Base-by-base conservation (phyloP, 2,329 filamentous ascomycete species). In the Aspergillus niger region DNA sequence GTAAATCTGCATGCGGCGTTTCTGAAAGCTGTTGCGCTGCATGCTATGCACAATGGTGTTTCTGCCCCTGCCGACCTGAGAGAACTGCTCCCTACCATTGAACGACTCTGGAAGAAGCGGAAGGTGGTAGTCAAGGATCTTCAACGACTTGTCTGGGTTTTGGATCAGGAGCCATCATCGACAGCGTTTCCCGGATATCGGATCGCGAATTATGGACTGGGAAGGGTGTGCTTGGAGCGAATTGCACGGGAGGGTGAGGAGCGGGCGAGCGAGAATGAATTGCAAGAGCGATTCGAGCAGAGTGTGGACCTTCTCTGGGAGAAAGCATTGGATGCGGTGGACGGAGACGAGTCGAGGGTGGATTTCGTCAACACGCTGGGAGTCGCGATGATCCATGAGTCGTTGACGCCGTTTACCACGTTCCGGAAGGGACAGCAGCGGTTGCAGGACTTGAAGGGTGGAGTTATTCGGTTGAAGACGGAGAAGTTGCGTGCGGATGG, bases 41-140 rank as follows among this genome's bases (percentile, higher is more conserved):
- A 92, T 69, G 83, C 86, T 62, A 88, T 88, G 1, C 89, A 93
- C 75, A 86, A 89, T 72, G 87, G 88, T 61, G 77, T 79, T 30
- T 79, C 82, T 50, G 81, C 85, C 0, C 87, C 90, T 0, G 84
- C 87, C 24, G 88, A 91, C 68, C 74, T 92, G 48, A 80, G 82
- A 38, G 78, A 81, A 30, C 80, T 92, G 38, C 81, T 84, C 36
- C 86, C 86, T 8, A 82, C 86, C 59, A 80, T 91, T 43, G 85
- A 89, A 11, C 83, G 86, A 64, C 80, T 88, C 39, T 93, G 90
- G 90, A 88, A 89, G 61, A 91, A 90, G 77, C 83, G 89, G 32
- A 82, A 82, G 59, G 88, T 92, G 15, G 84, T 81, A 0, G 76
- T 84, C 0, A 84, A 86, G 43, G 90, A 93, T 68, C 79, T 92